Evolutionary conservation across 805 yeast genomes (phyloP).

Genomic region (Brettanomyces custersianus): DNA sequence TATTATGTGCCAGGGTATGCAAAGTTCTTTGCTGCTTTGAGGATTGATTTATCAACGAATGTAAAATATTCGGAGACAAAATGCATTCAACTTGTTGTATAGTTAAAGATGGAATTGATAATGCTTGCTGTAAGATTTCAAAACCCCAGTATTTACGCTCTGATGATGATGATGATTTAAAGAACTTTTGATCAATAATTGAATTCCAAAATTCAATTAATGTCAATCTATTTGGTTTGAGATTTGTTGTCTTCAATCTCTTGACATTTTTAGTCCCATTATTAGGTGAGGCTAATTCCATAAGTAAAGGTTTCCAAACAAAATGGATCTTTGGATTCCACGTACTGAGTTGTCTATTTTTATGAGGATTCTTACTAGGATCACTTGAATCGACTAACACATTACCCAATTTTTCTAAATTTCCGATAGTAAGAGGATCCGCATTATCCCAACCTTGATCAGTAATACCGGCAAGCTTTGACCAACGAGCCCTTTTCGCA

Average conservation of each 20-base stretch:
- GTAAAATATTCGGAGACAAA: constrained; percentile 57
- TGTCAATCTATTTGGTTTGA: constrained; percentile 20
- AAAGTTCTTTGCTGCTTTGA: constrained; percentile 57
- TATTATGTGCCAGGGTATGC: constrained; percentile 54
- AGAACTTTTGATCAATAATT: constrained; percentile 73
- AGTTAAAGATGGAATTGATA: constrained; percentile 20
- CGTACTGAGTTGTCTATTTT: constrained; percentile 42
- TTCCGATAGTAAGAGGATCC: constrained; percentile 68
- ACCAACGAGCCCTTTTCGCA: constrained; percentile 11
- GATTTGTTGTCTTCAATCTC: constrained; percentile 25
- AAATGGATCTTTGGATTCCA: constrained; percentile 74
- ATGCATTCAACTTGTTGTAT: constrained; percentile 18
- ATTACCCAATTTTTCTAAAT: constrained; percentile 49
- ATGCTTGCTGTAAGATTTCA: constrained; percentile 51
- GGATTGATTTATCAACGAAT: constrained; percentile 70
- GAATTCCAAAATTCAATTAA: constrained; percentile 69
- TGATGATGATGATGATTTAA: constrained; percentile 66
- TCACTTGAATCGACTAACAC: constrained; percentile 53
- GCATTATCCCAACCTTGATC: constrained; percentile 51
- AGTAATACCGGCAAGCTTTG: constrained; percentile 13
- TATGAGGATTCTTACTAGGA: constrained; percentile 23
- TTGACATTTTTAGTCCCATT: constrained; percentile 10
- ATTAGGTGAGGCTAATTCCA: constrained; percentile 26
- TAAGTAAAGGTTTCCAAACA: constrained; percentile 60
- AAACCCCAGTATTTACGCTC: constrained; percentile 87